These are phyloP conservation scores for Cymbopogon flexuosus DNA, from an alignment of 202 grass and related monocot species.

Conservation along the genomic window DNA sequence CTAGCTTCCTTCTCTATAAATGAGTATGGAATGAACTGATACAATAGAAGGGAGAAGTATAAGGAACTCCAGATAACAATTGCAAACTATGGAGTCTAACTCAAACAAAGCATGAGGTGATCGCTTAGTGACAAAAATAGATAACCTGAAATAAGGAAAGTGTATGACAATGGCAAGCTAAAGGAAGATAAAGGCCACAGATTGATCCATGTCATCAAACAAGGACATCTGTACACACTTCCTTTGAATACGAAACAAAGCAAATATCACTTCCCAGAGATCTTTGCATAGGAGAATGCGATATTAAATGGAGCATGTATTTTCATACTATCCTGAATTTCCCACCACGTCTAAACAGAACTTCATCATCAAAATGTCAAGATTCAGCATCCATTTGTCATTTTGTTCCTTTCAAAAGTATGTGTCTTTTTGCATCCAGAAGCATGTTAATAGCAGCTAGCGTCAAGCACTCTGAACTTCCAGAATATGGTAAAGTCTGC, in stretches of 20 bases:
- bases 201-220: background rate
- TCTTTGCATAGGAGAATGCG: background rate
- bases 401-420: background rate
- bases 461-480: background rate
- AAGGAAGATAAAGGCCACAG: background rate
- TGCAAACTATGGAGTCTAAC: background rate
- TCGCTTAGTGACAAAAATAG: slow-evolving; percentile 2
- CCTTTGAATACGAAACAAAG: background rate
- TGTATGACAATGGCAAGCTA: background rate
- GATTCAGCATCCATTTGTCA: background rate
- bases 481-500: background rate
- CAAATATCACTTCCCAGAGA: background rate
- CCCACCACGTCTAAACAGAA: background rate
- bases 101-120: background rate
- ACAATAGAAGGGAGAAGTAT: slow-evolving; percentile 23
- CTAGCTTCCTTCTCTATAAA: slow-evolving; percentile 98
- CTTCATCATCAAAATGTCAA: background rate
- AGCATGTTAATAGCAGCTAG: background rate
- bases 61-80: slow-evolving; percentile 22
- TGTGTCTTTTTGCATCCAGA: background rate
- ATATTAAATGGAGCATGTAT: background rate
- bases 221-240: background rate
- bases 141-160: background rate
- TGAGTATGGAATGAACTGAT: slow-evolving; percentile 90
- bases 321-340: background rate